These are phyloP conservation scores for Rubia yunnanensis DNA, from an alignment of 257 asterid genomes.

Conservation along the genomic window DNA sequence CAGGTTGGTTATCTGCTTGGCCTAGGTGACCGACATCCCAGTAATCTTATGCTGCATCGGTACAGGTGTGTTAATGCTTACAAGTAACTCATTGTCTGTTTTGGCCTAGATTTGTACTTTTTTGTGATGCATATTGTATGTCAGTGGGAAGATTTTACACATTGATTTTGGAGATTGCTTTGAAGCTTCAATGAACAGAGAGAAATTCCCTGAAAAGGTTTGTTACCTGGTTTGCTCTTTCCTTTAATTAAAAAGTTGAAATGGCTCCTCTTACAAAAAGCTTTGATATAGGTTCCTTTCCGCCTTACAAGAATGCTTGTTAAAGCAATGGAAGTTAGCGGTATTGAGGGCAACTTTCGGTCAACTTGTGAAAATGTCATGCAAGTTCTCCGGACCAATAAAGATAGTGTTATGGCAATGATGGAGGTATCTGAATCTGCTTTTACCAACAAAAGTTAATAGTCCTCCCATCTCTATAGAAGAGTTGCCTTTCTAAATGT, in stretches of 20 bases:
- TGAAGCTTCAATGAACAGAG: conserved; percentile 99
- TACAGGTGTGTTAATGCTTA: conserved; percentile 45
- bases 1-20: conserved; percentile 99
- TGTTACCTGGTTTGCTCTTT: conserved; percentile 1
- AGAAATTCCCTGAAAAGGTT: conserved; percentile 99
- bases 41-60: conserved; percentile 98
- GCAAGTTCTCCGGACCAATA: conserved; percentile 92
- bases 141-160: conserved; percentile 97
- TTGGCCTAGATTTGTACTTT: conserved; percentile 1
- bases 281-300: conserved; percentile 76
- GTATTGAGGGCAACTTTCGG: conserved; percentile 96
- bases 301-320: conserved; percentile 99
- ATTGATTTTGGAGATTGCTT: conserved; percentile 99
- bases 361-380: conserved; percentile 95
- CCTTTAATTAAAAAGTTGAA: background rate
- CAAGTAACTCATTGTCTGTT: conserved; percentile 4
- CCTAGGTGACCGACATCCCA: conserved; percentile 98
- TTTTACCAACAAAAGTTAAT: no score
- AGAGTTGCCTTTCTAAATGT: no score
- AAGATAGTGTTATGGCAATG: conserved; percentile 99
- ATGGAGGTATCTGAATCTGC: conserved; percentile 69
- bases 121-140: conserved; percentile 16
- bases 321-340: conserved; percentile 99
- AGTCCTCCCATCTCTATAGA: no score
- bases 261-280: background rate